A percentile compares a stretch with the other conserved stretches of the same genome.
Conservation (phyloP, 495 filamentous ascomycete genomes). For the Xylaria curta region DNA sequence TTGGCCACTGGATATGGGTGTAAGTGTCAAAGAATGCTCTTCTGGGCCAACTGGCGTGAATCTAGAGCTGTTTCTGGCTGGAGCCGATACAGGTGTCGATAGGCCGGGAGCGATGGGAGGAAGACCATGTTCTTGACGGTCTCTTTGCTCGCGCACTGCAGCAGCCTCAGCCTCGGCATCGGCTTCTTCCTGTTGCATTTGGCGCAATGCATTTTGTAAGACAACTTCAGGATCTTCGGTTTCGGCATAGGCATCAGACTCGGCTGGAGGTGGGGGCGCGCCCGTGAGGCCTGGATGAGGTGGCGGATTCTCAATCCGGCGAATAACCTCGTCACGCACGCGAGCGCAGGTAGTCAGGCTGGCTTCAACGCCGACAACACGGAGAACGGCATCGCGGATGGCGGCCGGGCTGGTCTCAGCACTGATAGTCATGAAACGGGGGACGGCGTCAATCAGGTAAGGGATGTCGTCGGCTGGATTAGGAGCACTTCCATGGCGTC, state of each 20-base stretch:
- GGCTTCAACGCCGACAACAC: conserved; percentile 54
- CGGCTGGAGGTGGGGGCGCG: conserved; percentile 33
- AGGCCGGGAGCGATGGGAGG: conserved; percentile 41
- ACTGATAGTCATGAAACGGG: conserved; percentile 55
- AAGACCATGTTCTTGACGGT: conserved; percentile 51
- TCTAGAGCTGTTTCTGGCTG: conserved; percentile 26
- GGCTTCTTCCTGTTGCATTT: conserved; percentile 56
- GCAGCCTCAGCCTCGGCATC: conserved; percentile 56
- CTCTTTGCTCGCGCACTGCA: conserved; percentile 50
- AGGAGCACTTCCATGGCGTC: conserved; percentile 48
- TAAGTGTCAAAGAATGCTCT: conserved; percentile 50
- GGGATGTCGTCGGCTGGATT: conserved; percentile 55
- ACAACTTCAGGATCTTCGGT: conserved; percentile 58
- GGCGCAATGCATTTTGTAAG: conserved; percentile 55
- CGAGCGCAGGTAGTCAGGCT: conserved; percentile 55
- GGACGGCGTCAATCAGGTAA: conserved; percentile 56
- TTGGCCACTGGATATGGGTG: conserved; percentile 54
- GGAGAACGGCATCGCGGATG: conserved; percentile 53
- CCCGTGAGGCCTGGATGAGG: conserved; percentile 34
- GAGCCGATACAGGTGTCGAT: conserved; percentile 33
- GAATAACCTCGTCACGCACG: conserved; percentile 57
- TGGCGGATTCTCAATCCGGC: conserved; percentile 47
- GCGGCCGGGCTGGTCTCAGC: conserved; percentile 53
- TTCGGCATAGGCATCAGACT: conserved; percentile 34
- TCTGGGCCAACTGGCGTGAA: conserved; percentile 39